Conservation (phyloP, 345 rosid species). For the Syzygium grande region DNA sequence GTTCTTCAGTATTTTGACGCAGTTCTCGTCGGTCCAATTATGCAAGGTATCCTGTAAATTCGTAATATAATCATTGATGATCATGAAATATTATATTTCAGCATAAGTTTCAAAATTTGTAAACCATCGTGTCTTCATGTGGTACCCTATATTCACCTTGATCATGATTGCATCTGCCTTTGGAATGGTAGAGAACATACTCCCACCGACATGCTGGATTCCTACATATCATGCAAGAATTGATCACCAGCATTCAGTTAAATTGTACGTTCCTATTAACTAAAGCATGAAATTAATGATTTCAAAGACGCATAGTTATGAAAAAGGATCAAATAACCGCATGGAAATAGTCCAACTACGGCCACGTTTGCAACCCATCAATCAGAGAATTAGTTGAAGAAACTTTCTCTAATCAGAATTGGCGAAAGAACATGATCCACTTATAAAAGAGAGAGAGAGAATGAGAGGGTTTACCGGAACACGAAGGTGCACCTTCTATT, state of each 20-base stretch:
- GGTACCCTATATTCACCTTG: constrained; percentile 1
- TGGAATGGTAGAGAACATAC: constrained; percentile 13
- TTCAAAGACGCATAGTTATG: not conserved
- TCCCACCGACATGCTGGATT: constrained; percentile 18
- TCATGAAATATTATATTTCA: not conserved
- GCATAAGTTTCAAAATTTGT: not conserved
- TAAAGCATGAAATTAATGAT: not conserved
- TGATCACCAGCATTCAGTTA: not conserved
- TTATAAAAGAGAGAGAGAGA: not conserved
- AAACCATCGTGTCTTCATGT: not conserved
- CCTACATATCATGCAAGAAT: not conserved
- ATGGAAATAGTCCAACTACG: too few species aligned
- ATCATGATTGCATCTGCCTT: constrained; percentile 10
- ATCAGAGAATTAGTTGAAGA: not conserved
- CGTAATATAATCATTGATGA: not conserved
- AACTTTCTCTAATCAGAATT: not conserved
- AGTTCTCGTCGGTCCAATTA: constrained; percentile 8
- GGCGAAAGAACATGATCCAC: not conserved
- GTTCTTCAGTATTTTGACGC: constrained; percentile 11
- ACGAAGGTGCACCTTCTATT: constrained; percentile 1
- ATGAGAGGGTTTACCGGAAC: not conserved
- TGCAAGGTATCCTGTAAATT: constrained; percentile 4
- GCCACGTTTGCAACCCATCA: too few species aligned
- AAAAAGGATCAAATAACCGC: too few species aligned
- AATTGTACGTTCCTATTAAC: not conserved